Conservation (phyloP, 306 rosid genomes). For the Leucaena leucocephala region DNA sequence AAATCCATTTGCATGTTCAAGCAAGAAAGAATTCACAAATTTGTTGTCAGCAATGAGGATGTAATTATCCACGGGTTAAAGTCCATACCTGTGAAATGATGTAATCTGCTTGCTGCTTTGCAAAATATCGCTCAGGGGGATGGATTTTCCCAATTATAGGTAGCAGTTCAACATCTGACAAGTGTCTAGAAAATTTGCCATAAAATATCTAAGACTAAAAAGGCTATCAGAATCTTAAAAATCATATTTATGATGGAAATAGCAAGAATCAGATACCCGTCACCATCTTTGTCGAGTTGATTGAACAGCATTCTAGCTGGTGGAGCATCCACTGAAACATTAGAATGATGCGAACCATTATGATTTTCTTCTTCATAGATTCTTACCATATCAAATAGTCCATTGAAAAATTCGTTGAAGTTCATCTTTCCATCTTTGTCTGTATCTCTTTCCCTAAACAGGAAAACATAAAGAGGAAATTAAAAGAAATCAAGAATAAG, state of each 20-base stretch:
- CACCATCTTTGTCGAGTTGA: conserved; percentile 85
- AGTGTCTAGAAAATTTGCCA: conserved; percentile 51
- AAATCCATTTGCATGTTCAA: conserved; percentile 17
- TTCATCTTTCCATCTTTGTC: conserved; percentile 89
- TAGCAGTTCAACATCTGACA: conserved; percentile 78
- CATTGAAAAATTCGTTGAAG: conserved; percentile 92
- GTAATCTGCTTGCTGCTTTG: conserved; percentile 92
- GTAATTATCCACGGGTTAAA: conserved; percentile 11
- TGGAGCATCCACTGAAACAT: conserved; percentile 67
- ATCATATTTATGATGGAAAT: conserved; percentile 23
- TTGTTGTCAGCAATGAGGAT: conserved; percentile 12
- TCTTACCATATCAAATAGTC: conserved; percentile 94
- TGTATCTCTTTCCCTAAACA: conserved; percentile 76
- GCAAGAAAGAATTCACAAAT: conserved; percentile 25
- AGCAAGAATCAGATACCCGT: conserved; percentile 58
- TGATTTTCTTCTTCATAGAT: conserved; percentile 80
- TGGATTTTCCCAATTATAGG: conserved; percentile 87
- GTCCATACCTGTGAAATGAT: conserved; percentile 77
- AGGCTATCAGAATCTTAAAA: conserved; percentile 15
- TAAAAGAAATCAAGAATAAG: conserved; percentile 32
- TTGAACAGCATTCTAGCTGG: conserved; percentile 79
- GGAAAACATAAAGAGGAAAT: conserved; percentile 11
- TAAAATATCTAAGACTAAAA: conserved; percentile 29
- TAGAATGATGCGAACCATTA: conserved; percentile 58
- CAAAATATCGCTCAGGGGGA: conserved; percentile 93